Percentiles rank a stretch among this genome's conserved stretches.
phyloP scores from a whole-genome alignment of 108 stramenopile species.

The Conticribra weissflogii region DNA sequence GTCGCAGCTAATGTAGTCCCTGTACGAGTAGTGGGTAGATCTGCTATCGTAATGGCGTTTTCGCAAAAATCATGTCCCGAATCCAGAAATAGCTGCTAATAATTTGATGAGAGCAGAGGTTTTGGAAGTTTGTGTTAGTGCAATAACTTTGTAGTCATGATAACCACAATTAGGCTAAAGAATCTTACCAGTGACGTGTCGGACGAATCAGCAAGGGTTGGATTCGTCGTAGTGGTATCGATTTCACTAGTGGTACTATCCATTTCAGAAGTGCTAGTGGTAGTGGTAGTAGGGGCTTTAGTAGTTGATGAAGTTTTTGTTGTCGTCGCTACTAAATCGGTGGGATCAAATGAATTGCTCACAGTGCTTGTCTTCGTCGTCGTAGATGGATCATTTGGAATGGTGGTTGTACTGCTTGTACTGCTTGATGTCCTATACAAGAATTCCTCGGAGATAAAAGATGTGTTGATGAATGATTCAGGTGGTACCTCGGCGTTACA shows the following conservation, averaged over 20 bases:
- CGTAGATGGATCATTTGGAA: no score
- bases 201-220: no score
- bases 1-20: not conserved
- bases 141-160: no score
- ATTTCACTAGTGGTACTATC: not conserved
- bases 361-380: not conserved
- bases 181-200: no score
- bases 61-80: not conserved
- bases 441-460: not conserved
- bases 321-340: not conserved
- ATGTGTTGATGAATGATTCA: slow-evolving; percentile 2
- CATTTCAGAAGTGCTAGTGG: not conserved
- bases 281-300: not conserved
- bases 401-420: not conserved
- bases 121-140: no score
- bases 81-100: not conserved
- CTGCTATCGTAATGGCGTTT: not conserved
- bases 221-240: no score
- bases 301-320: not conserved
- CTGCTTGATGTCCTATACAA: not conserved
- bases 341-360: not conserved
- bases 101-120: no score
- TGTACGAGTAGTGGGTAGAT: not conserved
- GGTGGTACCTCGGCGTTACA: slow-evolving; percentile 5
- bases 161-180: no score